Evolutionary conservation across 1,284 basidiomycete genomes (phyloP), one percentile per base, ranked within the genome.

Genomic region (Butyriboletus appendiculatus): DNA sequence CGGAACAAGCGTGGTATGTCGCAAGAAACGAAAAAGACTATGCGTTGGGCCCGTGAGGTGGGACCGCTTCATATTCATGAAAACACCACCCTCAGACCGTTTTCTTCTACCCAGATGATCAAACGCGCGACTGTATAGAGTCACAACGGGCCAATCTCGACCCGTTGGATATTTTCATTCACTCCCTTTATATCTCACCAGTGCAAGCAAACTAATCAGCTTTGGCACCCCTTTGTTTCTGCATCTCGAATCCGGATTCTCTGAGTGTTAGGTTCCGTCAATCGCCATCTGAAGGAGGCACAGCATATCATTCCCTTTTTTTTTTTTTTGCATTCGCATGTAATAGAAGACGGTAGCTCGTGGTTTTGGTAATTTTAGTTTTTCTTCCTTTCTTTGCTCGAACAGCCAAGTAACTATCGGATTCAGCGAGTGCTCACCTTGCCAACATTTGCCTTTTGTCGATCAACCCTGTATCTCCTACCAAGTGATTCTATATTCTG

Each of bases 21-120:
- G 14, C 68, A 75, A 43, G 89, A 92, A 59, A 85, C 85, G 32
- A 92, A 86, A 81, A 88, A 82, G 76, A 90, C 86, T 11, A 75
- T 90, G 75, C 85, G 88, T 55, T 92, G 90, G 89, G 89, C 90
- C 44, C 81, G 88, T 41, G 90, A 92, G 80, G 90, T 90, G 63
- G 55, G 84, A 73, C 16, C 16, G 30, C 5, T 46, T 46, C 16
- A 14, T 28, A 5, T 30, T 24, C 11, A 8, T 43, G 0, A 14
- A 14, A 4, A 24, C 15, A 20, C 2, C 37, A 4, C 5, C 20
- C 0, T 47, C 37, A 50, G n/a, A 45, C 41, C 16, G 11, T 22
- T 26, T 48, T 47, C 1, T 28, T 47, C 34, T 30, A 22, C 56
- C 3, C 52, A 88, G 86, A 85, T 86, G 85, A 78, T 88, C 62